phyloP scores from a whole-genome alignment of 805 yeast species.

The Hyphopichia homilentoma region DNA sequence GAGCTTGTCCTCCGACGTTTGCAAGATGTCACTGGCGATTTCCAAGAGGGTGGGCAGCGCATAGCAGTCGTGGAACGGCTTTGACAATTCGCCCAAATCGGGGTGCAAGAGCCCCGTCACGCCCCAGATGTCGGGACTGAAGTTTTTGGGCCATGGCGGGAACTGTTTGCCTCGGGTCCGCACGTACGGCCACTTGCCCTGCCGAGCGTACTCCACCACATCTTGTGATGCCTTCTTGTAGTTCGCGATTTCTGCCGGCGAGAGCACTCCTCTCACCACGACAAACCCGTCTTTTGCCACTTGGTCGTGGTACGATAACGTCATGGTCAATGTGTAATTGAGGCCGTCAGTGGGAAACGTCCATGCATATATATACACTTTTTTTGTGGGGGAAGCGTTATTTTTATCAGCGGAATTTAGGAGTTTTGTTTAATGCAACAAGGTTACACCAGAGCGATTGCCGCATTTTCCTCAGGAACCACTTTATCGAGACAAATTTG shows the following conservation, averaged over 20 bases:
- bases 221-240: constrained; percentile 35
- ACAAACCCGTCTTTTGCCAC: constrained; percentile 35
- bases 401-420: too few relatives aligned
- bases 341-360: too few relatives aligned
- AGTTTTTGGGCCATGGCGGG: constrained; percentile 55
- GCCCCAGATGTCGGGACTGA: constrained; percentile 53
- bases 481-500: too few relatives aligned
- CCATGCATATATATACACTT: too few relatives aligned
- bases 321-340: too few relatives aligned
- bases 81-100: constrained; percentile 31
- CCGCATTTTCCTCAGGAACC: too few relatives aligned
- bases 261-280: constrained; percentile 37
- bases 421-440: too few relatives aligned
- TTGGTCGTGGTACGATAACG: constrained; percentile 32
- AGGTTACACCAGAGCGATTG: too few relatives aligned
- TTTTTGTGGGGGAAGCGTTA: too few relatives aligned
- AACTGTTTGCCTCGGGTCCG: constrained; percentile 51
- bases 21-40: constrained; percentile 42
- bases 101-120: constrained; percentile 47
- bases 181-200: constrained; percentile 47
- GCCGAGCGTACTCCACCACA: constrained; percentile 39
- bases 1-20: constrained; percentile 28
- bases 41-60: constrained; percentile 34
- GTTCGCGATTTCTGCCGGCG: constrained; percentile 33
- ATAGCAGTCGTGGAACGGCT: constrained; percentile 39